Conservation (phyloP, 2,329 filamentous ascomycete species). For the Diaporthe citri region DNA sequence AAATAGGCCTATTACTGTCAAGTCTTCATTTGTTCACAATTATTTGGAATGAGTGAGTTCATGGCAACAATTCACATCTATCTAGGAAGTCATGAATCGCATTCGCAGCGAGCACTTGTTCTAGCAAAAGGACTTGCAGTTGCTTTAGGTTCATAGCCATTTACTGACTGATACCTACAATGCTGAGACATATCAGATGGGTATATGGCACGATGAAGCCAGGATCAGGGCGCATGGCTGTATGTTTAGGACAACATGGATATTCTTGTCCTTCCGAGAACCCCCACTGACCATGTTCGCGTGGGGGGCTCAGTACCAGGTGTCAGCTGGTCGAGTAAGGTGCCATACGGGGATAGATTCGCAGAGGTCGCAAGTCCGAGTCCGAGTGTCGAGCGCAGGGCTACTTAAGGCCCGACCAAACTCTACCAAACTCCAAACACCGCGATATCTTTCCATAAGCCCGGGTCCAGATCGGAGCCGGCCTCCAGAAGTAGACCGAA, state of each 20-base stretch:
- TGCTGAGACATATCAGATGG: background rate
- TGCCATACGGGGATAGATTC: background rate
- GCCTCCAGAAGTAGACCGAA: background rate
- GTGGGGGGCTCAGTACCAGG: background rate
- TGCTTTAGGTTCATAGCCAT: background rate
- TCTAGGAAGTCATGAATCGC: background rate
- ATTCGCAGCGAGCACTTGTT: background rate
- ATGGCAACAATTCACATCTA: background rate
- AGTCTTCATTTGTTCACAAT: background rate
- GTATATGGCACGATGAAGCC: background rate
- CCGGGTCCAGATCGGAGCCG: background rate
- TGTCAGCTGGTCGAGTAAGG: background rate
- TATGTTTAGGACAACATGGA: background rate
- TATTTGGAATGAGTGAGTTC: background rate
- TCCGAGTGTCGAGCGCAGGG: background rate
- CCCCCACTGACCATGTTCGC: background rate
- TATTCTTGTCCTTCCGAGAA: background rate
- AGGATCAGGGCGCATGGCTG: background rate
- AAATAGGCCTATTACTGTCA: too few relatives aligned
- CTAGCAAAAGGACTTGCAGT: background rate
- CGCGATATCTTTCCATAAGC: background rate
- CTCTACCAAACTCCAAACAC: background rate
- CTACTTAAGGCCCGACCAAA: background rate
- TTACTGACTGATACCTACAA: background rate
- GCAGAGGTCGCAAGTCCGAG: background rate